Conservation (phyloP, 2,329 filamentous ascomycete species). For the Zasmidium angulare region DNA sequence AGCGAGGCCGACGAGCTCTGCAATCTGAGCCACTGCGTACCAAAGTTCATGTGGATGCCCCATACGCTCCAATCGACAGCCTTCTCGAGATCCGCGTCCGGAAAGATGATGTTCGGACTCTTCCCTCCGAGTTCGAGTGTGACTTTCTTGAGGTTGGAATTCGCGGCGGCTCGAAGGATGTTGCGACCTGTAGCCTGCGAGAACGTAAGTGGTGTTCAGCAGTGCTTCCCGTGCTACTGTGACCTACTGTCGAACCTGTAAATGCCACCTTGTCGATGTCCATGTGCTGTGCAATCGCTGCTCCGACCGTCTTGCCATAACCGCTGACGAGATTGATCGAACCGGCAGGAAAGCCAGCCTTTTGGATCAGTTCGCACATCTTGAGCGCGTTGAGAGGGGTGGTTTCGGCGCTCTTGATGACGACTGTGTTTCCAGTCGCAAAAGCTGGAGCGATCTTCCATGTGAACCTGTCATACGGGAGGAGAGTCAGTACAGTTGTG, state of each 20-base stretch:
- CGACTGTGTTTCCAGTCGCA: slow-evolving; percentile 58
- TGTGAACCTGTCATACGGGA: slow-evolving; percentile 32
- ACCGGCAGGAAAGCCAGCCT: slow-evolving; percentile 46
- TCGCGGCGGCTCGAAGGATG: slow-evolving; percentile 40
- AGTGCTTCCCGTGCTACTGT: no score
- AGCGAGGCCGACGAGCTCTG: no score
- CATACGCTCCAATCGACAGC: slow-evolving; percentile 59
- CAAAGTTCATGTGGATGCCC: slow-evolving; percentile 56
- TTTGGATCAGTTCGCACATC: slow-evolving; percentile 44
- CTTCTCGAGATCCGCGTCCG: slow-evolving; percentile 47
- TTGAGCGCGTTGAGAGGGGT: slow-evolving; percentile 56
- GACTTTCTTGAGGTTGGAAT: slow-evolving; percentile 45
- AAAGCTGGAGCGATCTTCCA: slow-evolving; percentile 61
- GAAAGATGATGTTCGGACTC: slow-evolving; percentile 43
- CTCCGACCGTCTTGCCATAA: slow-evolving; percentile 39
- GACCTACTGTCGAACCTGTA: slow-evolving; percentile 39
- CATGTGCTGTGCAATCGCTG: slow-evolving; percentile 43
- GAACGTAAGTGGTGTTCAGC: no score
- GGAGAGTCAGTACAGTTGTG: no score
- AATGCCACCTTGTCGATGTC: slow-evolving; percentile 52
- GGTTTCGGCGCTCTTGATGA: slow-evolving; percentile 64
- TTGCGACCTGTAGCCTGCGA: slow-evolving; percentile 41
- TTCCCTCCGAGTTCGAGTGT: slow-evolving; percentile 53
- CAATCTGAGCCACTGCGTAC: no score
- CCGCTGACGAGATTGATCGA: slow-evolving; percentile 42